These are phyloP conservation scores for Sherardia arvensis DNA, from an alignment of 257 asterid genomes.

Conservation along the genomic window DNA sequence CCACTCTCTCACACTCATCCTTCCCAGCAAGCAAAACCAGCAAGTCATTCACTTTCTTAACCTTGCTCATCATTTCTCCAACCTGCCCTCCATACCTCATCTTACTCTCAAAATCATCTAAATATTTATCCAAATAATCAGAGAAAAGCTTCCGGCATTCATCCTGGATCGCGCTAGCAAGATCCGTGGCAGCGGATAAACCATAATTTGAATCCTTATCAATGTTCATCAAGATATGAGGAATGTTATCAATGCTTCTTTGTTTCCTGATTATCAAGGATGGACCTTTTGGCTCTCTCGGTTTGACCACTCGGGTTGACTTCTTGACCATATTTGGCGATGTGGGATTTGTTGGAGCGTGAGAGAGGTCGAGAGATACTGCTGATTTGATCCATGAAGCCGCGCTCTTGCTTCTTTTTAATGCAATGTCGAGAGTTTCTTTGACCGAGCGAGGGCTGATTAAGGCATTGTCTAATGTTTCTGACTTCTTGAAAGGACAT, in stretches of 20 bases:
- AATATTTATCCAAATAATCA: constrained; percentile 37
- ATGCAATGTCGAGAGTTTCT: constrained; percentile 27
- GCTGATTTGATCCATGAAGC: constrained; percentile 58
- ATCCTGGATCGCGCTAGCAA: constrained; percentile 36
- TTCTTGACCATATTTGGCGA: constrained; percentile 17
- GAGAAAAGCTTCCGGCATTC: constrained; percentile 44
- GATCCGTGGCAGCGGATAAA: constrained; percentile 22
- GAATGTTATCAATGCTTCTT: constrained; percentile 17
- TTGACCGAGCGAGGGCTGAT: constrained; percentile 24
- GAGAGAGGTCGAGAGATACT: constrained; percentile 50
- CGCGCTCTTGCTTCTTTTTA: constrained; percentile 54
- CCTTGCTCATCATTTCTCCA: constrained; percentile 45
- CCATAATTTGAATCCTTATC: constrained; percentile 25
- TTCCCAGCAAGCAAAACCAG: constrained; percentile 34
- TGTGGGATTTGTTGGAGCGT: constrained; percentile 3
- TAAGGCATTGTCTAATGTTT: constrained; percentile 24
- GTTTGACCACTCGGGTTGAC: background rate
- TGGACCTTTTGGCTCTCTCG: constrained; percentile 16
- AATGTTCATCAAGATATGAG: constrained; percentile 17
- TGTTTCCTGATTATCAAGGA: constrained; percentile 11
- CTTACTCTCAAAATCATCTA: constrained; percentile 50
- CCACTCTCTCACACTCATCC: constrained; percentile 33
- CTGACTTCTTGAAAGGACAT: constrained; percentile 34
- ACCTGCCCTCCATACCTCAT: constrained; percentile 18
- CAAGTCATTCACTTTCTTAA: constrained; percentile 61